Base-by-base conservation (phyloP, 2,329 filamentous ascomycete species). In the Colletotrichum kahawae region DNA sequence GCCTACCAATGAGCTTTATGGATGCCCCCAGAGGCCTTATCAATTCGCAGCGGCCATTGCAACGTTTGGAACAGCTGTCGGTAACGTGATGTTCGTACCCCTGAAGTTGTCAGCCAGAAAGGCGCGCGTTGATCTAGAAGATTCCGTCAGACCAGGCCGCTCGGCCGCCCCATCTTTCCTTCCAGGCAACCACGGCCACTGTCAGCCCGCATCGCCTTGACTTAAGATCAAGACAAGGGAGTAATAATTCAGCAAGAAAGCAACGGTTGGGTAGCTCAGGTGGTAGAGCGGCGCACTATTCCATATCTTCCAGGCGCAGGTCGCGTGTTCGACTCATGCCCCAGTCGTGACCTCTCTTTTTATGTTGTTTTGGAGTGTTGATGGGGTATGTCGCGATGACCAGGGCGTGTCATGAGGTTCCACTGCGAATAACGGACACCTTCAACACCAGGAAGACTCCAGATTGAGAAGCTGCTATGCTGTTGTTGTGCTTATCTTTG, bases 271-370 rank as follows among this genome's bases (percentile, higher is more conserved):
- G 43, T 27, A 56, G 43, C 29, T 67, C 64, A 56, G 48, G 43
- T 67, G 64, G 43, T 56, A 36, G 43, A 67, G 43, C 48, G 31
- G 43, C 64, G 43, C 16, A 2, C 16, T 33, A 33, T 65, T 65
- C 24, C 36, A 60, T 8, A 21, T 27, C 13, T 27, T 14, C 29
- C 10, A 24, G 27, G 36, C n/a, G 38, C 27, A 31, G 36, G 36
- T 51, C 62, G 24, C 62, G 62, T 65, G 36, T 65, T 65, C 33
- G 18, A 48, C 24, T 21, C 34, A 59, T 56, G 34, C 60, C 27
- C 24, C 16, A 14, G 56, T 56, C 43, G 31, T 3, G n/a, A n/a
- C 14, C 2, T 36, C 59, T 36, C 33, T 62, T 62, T 62, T 62
- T 62, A 3, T 0, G 5, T 18, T 7, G 10, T 14, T 24, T 36